Evolutionary conservation across 257 asterid species (phyloP), one percentile per base, ranked within the genome.

Genomic region (Nicotiana benthamiana): DNA sequence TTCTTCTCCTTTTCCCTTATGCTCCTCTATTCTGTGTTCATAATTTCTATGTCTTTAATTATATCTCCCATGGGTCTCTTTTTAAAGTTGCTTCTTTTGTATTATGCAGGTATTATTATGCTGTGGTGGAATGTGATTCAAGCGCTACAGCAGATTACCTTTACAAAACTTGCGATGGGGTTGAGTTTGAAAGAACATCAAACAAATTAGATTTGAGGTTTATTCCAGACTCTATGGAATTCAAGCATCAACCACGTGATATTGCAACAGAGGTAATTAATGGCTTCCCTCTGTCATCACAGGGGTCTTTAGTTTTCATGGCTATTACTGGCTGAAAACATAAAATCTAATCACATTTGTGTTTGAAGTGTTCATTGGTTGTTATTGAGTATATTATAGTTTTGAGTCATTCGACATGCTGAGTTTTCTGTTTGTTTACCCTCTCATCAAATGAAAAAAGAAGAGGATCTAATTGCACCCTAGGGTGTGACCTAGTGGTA

Each of bases 71-170:
- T 46, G 17, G 36, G n/a, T 70, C 11, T 22, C 4, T 15, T 72
- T 46, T 72, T 54, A 72, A 46, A 22, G 36, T 5, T 22, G 34
- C 72, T 36, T 67, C 48, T 40, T 62, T 28, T 28, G 81, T 85
- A 65, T 79, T 80, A 75, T 75, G 51, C 84, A 94, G 97, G 91
- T 95, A 95, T 82, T 95, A 93, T 87, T 92, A 68, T 85, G 97
- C 98, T 75, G 93, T 86, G 32, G 32, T 28, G 32, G 32, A 28
- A 28, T 28, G 32, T 28, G 32, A 28, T 28, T 28, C 32, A 28
- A 28, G 2, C 32, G 32, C 32, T 28, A 28, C 32, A 28, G 2
- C 2, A 28, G 3, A 28, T 28, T 28, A 28, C 2, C 32, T 28
- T 28, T 66, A 26, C 27, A 26, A 26, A 26, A 26, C 27, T 26